Evolutionary conservation across 73 alveolate genomes (phyloP), one percentile per base, ranked within the genome.

Genomic region (Loxodes magnus): DNA sequence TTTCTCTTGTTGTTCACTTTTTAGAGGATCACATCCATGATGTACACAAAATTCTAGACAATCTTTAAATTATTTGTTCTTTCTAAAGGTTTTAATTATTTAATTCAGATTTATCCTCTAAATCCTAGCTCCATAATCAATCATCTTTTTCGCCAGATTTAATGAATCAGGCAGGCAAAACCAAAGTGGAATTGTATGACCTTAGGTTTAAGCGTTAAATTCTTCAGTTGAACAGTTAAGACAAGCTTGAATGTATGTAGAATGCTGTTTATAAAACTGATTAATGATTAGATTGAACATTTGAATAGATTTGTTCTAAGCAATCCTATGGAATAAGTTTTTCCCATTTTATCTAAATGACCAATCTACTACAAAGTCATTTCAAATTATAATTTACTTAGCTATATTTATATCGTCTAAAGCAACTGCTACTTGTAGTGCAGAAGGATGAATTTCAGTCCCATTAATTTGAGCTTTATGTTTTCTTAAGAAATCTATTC

Each of bases 391-490:
- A 6, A 39, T 39, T 0, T 9, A 6, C 19, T 15, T n/a, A 39
- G 35, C 14, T 29, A 39, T 39, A 12, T 39, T n/a, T 0, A 16
- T n/a, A 16, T 39, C 15, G 19, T 39, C 15, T 39, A 29, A 23
- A 16, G 53, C 14, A 9, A 39, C 19, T 2, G 53, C 53, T n/a
- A 39, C 53, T 39, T 39, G 53, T 2, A 39, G 2, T 9, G 53
- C 53, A 2, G 35, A 16, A 9, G 53, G 53, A n/a, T n/a, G 9
- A 0, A 10, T 16, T n/a, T 12, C 35, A 6, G 35, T 9, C 3
- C 53, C 53, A 16, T 39, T 39, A 0, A 39, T 39, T 15, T 9
- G 2, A 12, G 53, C 53, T 39, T 15, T 15, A 0, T 9, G 14
- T 39, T 9, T 16, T 15, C 30, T 39, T 39, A 39, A 16, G 19